Percentiles rank a stretch among this genome's conserved stretches.
Conservation (phyloP, 2,329 filamentous ascomycete genomes). For the Epicoccum nigrum region DNA sequence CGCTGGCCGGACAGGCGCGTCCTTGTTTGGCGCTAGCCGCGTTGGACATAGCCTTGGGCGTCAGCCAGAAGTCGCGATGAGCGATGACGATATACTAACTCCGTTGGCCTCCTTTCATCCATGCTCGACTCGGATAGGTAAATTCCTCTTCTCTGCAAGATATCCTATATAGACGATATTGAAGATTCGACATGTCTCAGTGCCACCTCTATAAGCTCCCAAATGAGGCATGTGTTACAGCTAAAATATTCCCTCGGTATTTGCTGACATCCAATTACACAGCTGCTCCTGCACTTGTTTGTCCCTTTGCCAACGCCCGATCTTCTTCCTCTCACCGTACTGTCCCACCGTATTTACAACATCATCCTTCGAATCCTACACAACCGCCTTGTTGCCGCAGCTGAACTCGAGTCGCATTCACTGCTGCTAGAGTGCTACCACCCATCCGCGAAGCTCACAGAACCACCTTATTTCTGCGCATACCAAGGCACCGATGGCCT, state of each 20-base stretch:
- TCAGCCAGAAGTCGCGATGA: conserved; percentile 7
- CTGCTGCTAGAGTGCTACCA: conserved; percentile 81
- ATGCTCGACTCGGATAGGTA: conserved; percentile 1
- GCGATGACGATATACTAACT: conserved; percentile 42
- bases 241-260: neutral
- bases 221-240: conserved; percentile 41
- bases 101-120: conserved; percentile 28
- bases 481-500: conserved; percentile 69
- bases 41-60: conserved; percentile 4
- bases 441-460: conserved; percentile 70
- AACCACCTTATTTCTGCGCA: conserved; percentile 72
- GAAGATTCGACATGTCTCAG: conserved; percentile 26
- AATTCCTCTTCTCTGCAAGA: too few relatives aligned
- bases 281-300: conserved; percentile 54
- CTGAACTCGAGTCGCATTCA: conserved; percentile 65
- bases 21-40: conserved; percentile 27
- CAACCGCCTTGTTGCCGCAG: conserved; percentile 65
- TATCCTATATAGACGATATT: neutral
- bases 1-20: conserved; percentile 36
- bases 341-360: conserved; percentile 68
- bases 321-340: conserved; percentile 60
- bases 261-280: conserved; percentile 23
- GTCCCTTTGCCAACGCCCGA: conserved; percentile 49
- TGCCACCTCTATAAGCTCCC: conserved; percentile 46
- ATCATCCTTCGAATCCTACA: conserved; percentile 69